Evolutionary conservation across 306 rosid genomes (phyloP).

Genomic region (Lotus japonicus): DNA sequence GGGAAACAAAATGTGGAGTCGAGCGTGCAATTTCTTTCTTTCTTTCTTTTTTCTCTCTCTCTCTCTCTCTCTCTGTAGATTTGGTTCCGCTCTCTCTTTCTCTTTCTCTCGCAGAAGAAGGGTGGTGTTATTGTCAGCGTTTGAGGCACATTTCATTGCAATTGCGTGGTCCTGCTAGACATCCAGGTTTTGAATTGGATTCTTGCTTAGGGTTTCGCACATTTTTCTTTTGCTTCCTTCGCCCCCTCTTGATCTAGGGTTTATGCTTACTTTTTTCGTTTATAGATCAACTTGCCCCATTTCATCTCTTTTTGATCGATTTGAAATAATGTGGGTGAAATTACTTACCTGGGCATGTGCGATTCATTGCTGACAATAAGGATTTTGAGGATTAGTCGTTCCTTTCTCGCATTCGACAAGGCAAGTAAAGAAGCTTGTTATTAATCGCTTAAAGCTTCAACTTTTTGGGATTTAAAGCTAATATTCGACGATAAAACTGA

Average conservation of each 20-base stretch:
- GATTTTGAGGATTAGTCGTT: not conserved
- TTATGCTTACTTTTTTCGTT: slow-evolving; percentile 16
- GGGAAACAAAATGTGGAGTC: not conserved
- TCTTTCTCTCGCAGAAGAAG: slow-evolving; percentile 1
- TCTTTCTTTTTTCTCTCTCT: not conserved
- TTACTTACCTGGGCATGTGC: slow-evolving; percentile 7
- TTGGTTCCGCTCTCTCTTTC: not conserved
- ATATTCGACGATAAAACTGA: not conserved
- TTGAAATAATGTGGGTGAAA: slow-evolving; percentile 3
- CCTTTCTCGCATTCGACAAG: slow-evolving; percentile 17
- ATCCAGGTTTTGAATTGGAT: slow-evolving; percentile 63
- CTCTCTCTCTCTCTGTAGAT: not conserved
- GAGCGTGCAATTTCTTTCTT: not conserved
- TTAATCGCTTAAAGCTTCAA: not conserved
- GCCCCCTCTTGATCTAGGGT: slow-evolving; percentile 56
- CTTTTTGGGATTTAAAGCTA: slow-evolving; percentile 8
- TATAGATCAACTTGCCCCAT: not conserved
- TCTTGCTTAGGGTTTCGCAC: slow-evolving; percentile 35
- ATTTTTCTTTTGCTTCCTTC: slow-evolving; percentile 28
- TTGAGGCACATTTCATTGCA: slow-evolving; percentile 43
- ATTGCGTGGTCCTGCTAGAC: slow-evolving; percentile 33
- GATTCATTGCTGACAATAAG: not conserved
- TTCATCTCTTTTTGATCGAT: not conserved
- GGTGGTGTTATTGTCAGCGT: slow-evolving; percentile 43
- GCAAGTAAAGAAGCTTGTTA: not conserved